phyloP scores from a whole-genome alignment of 2,329 filamentous ascomycete genomes.

The Fusarium tanahbumbuense region DNA sequence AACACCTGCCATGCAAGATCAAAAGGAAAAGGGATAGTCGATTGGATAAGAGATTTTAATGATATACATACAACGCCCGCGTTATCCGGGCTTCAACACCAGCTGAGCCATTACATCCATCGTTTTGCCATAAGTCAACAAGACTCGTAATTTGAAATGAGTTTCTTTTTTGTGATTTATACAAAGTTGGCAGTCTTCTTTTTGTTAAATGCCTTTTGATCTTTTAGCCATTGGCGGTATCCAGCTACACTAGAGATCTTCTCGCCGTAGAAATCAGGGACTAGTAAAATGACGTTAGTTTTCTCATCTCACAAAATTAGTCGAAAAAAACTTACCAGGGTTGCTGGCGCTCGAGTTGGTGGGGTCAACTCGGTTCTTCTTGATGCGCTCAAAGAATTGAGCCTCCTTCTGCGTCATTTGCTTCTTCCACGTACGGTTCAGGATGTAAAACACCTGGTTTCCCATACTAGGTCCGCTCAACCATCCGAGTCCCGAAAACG shows the following conservation, averaged over 20 bases:
- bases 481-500: slow-evolving; percentile 86
- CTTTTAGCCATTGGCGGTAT: slow-evolving; percentile 96
- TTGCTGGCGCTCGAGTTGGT: slow-evolving; percentile 89
- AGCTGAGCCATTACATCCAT: slow-evolving; percentile 43
- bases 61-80: slow-evolving; percentile 47
- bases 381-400: slow-evolving; percentile 91
- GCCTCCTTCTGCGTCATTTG: slow-evolving; percentile 91
- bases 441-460: slow-evolving; percentile 79
- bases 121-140: slow-evolving; percentile 23
- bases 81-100: slow-evolving; percentile 30
- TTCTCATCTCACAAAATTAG: background rate
- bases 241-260: slow-evolving; percentile 94
- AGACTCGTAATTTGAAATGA: background rate
- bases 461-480: slow-evolving; percentile 86
- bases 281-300: slow-evolving; percentile 55
- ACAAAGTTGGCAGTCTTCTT: slow-evolving; percentile 81
- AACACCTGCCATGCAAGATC: too few relatives aligned
- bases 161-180: slow-evolving; percentile 50
- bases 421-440: slow-evolving; percentile 75
- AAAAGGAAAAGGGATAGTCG: slow-evolving; percentile 28
- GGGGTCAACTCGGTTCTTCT: slow-evolving; percentile 91
- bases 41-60: slow-evolving; percentile 45
- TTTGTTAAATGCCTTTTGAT: slow-evolving; percentile 96
- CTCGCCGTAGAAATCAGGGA: slow-evolving; percentile 98
- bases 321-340: slow-evolving; percentile 64